Evolutionary conservation across 768 basidiomycete genomes (phyloP).

Genomic region (Coprinopsis strossmayeri): DNA sequence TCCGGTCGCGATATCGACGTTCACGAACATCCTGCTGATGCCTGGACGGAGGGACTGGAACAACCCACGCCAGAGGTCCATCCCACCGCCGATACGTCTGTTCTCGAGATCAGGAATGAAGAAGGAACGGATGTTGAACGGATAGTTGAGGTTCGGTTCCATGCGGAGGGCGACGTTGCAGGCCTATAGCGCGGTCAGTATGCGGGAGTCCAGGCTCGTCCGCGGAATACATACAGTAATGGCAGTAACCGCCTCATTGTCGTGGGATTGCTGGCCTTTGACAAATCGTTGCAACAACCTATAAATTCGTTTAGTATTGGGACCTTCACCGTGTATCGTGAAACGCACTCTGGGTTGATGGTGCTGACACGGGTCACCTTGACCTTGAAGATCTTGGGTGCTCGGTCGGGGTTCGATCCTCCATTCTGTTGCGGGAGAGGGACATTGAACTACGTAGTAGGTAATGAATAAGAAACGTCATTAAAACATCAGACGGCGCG

Average conservation of each 20-base stretch:
- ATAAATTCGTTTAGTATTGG: background rate
- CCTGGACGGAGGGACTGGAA: conserved; percentile 76
- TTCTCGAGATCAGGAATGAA: conserved; percentile 49
- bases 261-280: conserved; percentile 54
- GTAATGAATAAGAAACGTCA: conserved; percentile 1
- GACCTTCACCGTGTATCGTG: background rate
- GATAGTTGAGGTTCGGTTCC: conserved; percentile 61
- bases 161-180: conserved; percentile 72
- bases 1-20: conserved; percentile 73
- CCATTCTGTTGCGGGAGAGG: conserved; percentile 35
- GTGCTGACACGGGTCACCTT: conserved; percentile 48
- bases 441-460: conserved; percentile 63
- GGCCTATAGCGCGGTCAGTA: conserved; percentile 33
- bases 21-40: conserved; percentile 57
- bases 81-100: conserved; percentile 49
- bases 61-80: conserved; percentile 73
- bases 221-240: conserved; percentile 43
- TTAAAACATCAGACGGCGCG: conserved; percentile 1
- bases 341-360: conserved; percentile 23
- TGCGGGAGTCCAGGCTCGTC: background rate
- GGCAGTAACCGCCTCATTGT: conserved; percentile 54
- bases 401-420: conserved; percentile 29
- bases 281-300: conserved; percentile 63
- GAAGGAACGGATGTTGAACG: conserved; percentile 71
- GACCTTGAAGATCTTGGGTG: conserved; percentile 61